Conservation (phyloP, 768 basidiomycete genomes). For the Rhizopogon sp. region DNA sequence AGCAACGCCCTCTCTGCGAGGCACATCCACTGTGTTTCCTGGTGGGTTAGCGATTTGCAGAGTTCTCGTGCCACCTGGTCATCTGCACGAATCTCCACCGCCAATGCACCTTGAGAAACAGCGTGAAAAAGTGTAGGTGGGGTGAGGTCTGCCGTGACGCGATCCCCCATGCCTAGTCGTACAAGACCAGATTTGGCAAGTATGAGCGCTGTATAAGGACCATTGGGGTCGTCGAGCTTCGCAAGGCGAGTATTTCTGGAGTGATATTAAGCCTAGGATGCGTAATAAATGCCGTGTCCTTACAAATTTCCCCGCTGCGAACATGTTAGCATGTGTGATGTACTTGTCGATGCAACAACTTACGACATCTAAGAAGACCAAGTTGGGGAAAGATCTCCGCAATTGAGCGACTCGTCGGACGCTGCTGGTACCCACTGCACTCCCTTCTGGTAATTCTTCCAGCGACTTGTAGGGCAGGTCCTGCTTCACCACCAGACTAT, state of each 20-base stretch:
- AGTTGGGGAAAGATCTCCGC: conserved; percentile 65
- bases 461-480: conserved; percentile 66
- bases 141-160: conserved; percentile 68
- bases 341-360: conserved; percentile 26
- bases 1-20: conserved; percentile 85
- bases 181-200: conserved; percentile 92
- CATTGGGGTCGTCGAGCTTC: conserved; percentile 82
- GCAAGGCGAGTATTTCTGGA: conserved; percentile 80
- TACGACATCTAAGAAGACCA: conserved; percentile 87
- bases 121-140: conserved; percentile 82
- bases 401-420: conserved; percentile 91
- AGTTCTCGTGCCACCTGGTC: conserved; percentile 58
- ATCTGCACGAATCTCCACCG: conserved; percentile 72
- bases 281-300: conserved; percentile 24
- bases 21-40: conserved; percentile 71
- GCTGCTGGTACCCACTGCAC: conserved; percentile 93
- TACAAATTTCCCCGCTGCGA: conserved; percentile 82
- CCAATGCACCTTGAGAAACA: conserved; percentile 93
- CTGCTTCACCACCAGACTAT: conserved; percentile 81
- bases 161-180: conserved; percentile 68
- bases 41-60: conserved; percentile 67
- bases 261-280: conserved; percentile 5
- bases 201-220: conserved; percentile 82
- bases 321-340: background rate
- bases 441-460: conserved; percentile 81